Conservation (phyloP, 2,329 filamentous ascomycete genomes). For the Fusarium piperis region DNA sequence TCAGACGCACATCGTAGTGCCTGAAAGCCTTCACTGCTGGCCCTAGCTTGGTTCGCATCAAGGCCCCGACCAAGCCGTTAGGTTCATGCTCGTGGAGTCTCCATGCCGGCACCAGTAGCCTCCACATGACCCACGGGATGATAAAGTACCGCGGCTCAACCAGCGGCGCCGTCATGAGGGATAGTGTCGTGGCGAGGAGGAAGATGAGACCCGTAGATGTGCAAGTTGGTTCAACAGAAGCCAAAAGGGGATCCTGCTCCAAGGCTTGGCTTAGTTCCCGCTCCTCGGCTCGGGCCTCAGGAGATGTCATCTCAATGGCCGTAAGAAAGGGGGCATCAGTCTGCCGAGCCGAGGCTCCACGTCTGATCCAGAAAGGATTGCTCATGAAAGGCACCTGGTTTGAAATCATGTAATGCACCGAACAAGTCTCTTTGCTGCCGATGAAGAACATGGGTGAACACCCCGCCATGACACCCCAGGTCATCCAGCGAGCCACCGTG, state of each 20-base stretch:
- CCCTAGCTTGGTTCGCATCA: constrained; percentile 4
- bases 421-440: constrained; percentile 22
- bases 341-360: constrained; percentile 1
- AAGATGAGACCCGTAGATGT: constrained; percentile 66
- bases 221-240: constrained; percentile 47
- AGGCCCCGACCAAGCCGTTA: background rate
- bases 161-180: constrained; percentile 86
- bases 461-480: constrained; percentile 70
- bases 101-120: constrained; percentile 76
- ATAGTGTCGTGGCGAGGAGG: constrained; percentile 76
- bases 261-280: constrained; percentile 27
- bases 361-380: constrained; percentile 42
- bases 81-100: constrained; percentile 35
- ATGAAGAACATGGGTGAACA: constrained; percentile 38
- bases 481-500: constrained; percentile 73
- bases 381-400: constrained; percentile 38
- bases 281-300: constrained; percentile 7
- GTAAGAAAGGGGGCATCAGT: constrained; percentile 16
- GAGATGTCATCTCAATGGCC: background rate
- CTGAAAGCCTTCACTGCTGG: constrained; percentile 13
- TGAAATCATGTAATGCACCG: constrained; percentile 8
- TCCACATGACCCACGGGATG: constrained; percentile 93
- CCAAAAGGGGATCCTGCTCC: constrained; percentile 38
- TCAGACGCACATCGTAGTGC: constrained; percentile 57
- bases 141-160: constrained; percentile 98